Base-by-base conservation (phyloP, 257 asterid species). In the Petunia secreta region DNA sequence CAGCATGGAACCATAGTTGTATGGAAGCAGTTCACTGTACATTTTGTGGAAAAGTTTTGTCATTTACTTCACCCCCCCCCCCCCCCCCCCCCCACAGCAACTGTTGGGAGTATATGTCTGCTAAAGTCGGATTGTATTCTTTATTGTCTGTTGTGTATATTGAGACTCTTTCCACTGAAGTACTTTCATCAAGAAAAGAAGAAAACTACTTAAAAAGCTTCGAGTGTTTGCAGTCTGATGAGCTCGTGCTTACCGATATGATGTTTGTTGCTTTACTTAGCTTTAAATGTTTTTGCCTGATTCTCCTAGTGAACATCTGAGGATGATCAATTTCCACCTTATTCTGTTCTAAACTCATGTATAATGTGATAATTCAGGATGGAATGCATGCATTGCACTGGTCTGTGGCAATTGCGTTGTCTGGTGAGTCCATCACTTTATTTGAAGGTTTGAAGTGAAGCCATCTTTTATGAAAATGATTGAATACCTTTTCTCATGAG, bases 321-420 rank as follows among this genome's bases (percentile, higher is more conserved):
- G 8, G 16, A 3, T 73, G 53, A 46, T 59, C 36, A 8, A 3
- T 16, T 36, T 39, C 15, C 57, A 67, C 48, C 63, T 84, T 59
- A 63, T 63, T 36, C 50, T 80, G 68, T 41, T 76, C n/a, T 85
- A 67, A 38, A 16, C 75, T 81, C 83, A 63, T 71, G 75, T 37
- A 8, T 50, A 54, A 53, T 43, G 78, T 78, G 25, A 81, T 62
- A 73, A 44, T 84, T 44, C 73, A 94, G 99, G 99, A 84, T 96
- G 99, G 99, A 96, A 96, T 82, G 98, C 98, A 57, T 96, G 99
- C 91, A 84, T 96, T 48, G 99, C 99, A 68, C 94, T 96, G 41
- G 99, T 96, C 79, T 96, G 99, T 9, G 99, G 99, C 81, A 96
- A 94, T 81, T 87, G 95, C 78, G 95, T 96, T 57, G 98, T 96